phyloP scores from a whole-genome alignment of 208 protist species.

The Acanthamoeba quina region DNA sequence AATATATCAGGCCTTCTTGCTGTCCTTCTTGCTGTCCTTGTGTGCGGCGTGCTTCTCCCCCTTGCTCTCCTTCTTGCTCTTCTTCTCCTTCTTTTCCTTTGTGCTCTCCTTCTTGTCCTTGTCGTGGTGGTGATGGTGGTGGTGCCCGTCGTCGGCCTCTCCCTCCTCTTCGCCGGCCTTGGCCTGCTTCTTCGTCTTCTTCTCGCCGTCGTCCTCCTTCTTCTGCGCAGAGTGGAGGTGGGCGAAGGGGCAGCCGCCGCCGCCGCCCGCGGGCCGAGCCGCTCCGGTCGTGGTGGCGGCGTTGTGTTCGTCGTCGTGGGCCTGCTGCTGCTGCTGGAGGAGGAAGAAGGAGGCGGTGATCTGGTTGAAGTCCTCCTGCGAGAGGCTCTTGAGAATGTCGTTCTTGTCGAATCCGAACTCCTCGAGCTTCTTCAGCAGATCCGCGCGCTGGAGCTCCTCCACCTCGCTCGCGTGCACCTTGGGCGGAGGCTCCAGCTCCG shows the following conservation, averaged over 20 bases:
- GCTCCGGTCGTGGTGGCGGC: not conserved
- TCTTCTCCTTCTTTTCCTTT: not conserved
- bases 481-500: not conserved
- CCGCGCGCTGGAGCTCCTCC: not conserved
- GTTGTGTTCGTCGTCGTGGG: not conserved
- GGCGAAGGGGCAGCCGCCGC: constrained; percentile 12
- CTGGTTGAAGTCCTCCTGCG: constrained; percentile 36
- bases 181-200: not conserved
- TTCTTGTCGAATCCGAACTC: constrained; percentile 19
- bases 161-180: not conserved
- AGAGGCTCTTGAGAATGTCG: constrained; percentile 32
- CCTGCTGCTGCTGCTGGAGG: not conserved
- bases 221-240: constrained; percentile 8
- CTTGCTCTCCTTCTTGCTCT: not conserved
- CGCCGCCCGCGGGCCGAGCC: not conserved
- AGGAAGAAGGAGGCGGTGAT: constrained; percentile 48
- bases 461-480: not conserved
- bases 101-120: not conserved
- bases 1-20: too few relatives aligned
- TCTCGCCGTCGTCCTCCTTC: not conserved
- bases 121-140: not conserved
- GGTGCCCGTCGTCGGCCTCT: not conserved
- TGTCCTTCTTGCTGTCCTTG: not conserved
- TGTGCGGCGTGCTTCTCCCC: not conserved
- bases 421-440: constrained; percentile 17